These are phyloP conservation scores for Dioszegia crocea DNA, from an alignment of 768 basidiomycete species.

Conservation along the genomic window DNA sequence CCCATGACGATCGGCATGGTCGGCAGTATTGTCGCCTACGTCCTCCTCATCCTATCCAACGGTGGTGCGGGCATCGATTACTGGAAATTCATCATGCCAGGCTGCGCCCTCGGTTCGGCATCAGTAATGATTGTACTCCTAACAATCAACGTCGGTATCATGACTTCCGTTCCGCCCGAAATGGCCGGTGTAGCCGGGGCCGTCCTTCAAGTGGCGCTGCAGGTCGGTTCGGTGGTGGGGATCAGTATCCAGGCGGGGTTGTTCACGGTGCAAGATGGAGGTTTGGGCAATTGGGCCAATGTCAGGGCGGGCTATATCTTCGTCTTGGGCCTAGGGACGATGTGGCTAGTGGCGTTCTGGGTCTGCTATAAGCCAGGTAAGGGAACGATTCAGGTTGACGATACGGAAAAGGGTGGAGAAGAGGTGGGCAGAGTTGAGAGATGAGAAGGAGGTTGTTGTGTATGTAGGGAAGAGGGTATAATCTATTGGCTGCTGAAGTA, in stretches of 20 bases:
- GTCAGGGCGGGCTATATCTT: constrained; percentile 18
- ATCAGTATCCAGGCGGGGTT: constrained; percentile 57
- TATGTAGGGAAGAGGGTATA: no score
- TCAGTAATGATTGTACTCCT: constrained; percentile 23
- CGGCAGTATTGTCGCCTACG: constrained; percentile 62
- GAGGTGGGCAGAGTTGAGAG: neutral
- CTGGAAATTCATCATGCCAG: constrained; percentile 35
- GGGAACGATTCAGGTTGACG: neutral
- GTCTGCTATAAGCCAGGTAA: constrained; percentile 16
- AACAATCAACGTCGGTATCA: constrained; percentile 31
- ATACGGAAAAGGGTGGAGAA: constrained; percentile 12
- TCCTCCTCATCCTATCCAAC: constrained; percentile 26
- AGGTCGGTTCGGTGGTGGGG: constrained; percentile 48
- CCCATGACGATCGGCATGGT: constrained; percentile 54
- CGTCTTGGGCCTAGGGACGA: constrained; percentile 14
- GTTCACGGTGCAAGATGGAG: constrained; percentile 20
- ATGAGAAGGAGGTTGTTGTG: no score
- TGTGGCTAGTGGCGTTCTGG: constrained; percentile 16
- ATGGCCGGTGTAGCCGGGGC: constrained; percentile 45
- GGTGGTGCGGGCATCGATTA: constrained; percentile 18
- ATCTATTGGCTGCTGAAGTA: no score
- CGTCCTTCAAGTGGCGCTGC: constrained; percentile 37
- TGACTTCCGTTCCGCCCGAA: constrained; percentile 41
- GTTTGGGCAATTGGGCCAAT: constrained; percentile 16
- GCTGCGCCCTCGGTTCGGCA: constrained; percentile 25